Evolutionary conservation across 2,329 filamentous ascomycete genomes (phyloP), one percentile per base, ranked within the genome.

Genomic region (Erysiphe pulchra): DNA sequence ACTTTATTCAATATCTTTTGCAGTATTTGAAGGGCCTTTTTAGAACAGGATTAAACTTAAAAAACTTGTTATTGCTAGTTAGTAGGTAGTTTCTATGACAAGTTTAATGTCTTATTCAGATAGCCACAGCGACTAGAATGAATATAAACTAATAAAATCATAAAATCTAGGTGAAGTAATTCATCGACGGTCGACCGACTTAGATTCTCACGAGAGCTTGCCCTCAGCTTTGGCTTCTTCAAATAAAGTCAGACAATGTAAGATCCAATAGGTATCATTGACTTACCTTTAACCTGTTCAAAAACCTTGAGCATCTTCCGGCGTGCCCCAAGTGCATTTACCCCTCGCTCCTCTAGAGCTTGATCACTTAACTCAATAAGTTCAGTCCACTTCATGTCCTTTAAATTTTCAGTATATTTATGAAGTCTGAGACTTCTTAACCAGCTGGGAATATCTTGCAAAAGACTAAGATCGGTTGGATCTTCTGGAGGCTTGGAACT

Each of bases 291-390:
- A 57, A 95, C 87, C 66, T 94, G 86, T 56, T 95, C 90, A 63
- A 95, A 95, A 47, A 95, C 90, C 74, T 98, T 98, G 49, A 98
- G 67, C 83, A 98, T 92, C 72, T 98, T 98, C 60, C 87, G 80
- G 54, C 90, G 71, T 16, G 90, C 90, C 55, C 90, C 90, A 47
- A 95, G 71, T 46, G 90, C 90, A 60, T 93, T 94, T 31, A 98
- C 90, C 44, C 90, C 90, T 45, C 84, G 79, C 24, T 84, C 81
- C 63, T 95, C 87, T 51, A 98, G 67, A 43, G 83, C 86, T 58
- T 86, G 86, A 54, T 98, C 90, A 56, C 94, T 84, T 54, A 98
- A 67, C 61, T 90, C 81, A 49, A 98, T 68, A 54, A 98, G 65
- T 46, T 98, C 90, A 28, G 79, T 81, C 90, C 90, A 98, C 57